Percentiles rank a stretch among this genome's conserved stretches.
Evolutionary conservation across 2,329 filamentous ascomycete species (phyloP).

Genomic region (Claviceps maximensis): DNA sequence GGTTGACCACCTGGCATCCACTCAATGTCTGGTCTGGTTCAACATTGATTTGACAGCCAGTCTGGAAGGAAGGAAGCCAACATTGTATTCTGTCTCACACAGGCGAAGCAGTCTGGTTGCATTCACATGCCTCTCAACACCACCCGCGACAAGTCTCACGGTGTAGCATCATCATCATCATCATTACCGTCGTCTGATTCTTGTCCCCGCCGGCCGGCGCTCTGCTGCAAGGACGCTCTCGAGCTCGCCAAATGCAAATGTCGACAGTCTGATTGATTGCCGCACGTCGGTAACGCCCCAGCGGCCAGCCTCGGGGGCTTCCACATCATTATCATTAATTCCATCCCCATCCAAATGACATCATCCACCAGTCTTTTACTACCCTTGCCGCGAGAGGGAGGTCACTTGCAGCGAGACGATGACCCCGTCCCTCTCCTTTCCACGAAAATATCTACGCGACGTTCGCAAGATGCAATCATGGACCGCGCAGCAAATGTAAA

Average conservation of each 20-base stretch:
- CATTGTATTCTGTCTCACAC: neutral
- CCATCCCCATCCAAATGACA: conserved; percentile 5
- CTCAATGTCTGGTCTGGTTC: too few relatives aligned
- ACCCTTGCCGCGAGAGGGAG: conserved; percentile 6
- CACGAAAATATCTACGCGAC: neutral
- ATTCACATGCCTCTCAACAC: conserved; percentile 5
- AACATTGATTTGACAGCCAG: neutral
- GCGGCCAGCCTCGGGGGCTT: neutral
- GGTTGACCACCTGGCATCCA: neutral
- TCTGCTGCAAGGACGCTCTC: neutral
- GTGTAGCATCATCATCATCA: neutral
- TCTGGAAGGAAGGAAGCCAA: too few relatives aligned
- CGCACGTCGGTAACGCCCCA: conserved; percentile 3
- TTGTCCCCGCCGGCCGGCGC: neutral
- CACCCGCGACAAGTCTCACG: neutral
- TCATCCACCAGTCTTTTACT: conserved; percentile 5
- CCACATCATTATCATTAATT: neutral
- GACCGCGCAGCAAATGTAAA: conserved; percentile 1
- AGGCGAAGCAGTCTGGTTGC: neutral
- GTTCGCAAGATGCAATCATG: neutral
- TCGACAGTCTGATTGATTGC: neutral
- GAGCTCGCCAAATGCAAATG: conserved; percentile 3
- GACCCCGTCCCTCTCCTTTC: conserved; percentile 1
- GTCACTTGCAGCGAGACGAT: conserved; percentile 6
- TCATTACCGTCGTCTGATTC: neutral